Conservation (phyloP, 306 rosid species). For the Hylodesmum podocarpum region DNA sequence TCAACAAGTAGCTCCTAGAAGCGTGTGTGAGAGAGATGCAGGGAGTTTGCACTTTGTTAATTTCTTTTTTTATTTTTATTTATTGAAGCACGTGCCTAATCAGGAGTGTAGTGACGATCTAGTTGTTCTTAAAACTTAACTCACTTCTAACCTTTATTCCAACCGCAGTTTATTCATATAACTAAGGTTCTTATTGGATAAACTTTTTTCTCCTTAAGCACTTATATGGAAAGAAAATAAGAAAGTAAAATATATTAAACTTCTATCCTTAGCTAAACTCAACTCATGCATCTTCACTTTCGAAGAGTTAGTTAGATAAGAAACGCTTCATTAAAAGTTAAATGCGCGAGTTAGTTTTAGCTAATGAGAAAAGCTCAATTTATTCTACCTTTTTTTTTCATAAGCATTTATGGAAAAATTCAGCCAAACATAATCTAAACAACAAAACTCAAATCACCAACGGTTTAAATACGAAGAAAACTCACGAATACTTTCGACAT, state of each 20-base stretch:
- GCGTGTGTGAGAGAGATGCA: background rate
- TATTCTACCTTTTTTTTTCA: background rate
- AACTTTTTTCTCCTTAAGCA: too few species aligned
- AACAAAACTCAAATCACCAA: background rate
- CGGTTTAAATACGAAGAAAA: background rate
- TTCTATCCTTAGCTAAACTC: too few species aligned
- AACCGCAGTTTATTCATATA: background rate
- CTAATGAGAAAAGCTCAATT: too few species aligned
- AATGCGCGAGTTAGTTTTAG: background rate
- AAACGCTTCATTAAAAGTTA: background rate
- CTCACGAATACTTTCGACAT: constrained; percentile 87
- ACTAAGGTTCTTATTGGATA: background rate
- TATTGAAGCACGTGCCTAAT: background rate
- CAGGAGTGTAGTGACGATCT: constrained; percentile 4
- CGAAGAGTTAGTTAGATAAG: background rate
- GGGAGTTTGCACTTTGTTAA: background rate
- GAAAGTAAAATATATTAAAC: background rate
- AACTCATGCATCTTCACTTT: background rate
- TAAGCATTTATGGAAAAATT: background rate
- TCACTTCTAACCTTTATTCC: background rate
- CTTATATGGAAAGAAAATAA: too few species aligned
- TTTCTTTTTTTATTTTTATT: background rate
- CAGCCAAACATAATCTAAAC: background rate
- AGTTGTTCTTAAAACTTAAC: background rate
- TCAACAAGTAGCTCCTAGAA: background rate